Evolutionary conservation across 148 eudicot genomes (phyloP).

Genomic region (Rhododendron mucronatum): DNA sequence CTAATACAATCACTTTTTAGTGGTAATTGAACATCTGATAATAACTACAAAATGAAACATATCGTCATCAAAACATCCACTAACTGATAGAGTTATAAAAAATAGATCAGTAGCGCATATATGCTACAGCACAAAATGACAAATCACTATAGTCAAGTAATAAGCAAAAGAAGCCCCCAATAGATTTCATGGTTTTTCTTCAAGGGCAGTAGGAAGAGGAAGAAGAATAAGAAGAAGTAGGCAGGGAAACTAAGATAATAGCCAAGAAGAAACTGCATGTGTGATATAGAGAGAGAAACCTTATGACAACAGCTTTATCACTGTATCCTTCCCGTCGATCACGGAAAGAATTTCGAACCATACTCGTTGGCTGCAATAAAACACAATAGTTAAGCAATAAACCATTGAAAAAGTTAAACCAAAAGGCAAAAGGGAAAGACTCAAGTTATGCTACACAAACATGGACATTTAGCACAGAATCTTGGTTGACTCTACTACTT

Average conservation of each 20-base stretch:
- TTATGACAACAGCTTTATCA: slow-evolving; percentile 90
- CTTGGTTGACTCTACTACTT: neutral
- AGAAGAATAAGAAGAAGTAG: neutral
- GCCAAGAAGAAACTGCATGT: slow-evolving; percentile 1
- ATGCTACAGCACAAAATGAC: neutral
- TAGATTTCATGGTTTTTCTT: neutral
- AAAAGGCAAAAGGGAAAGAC: neutral
- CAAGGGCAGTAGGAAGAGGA: neutral
- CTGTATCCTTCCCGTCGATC: slow-evolving; percentile 79
- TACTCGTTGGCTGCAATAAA: slow-evolving; percentile 73
- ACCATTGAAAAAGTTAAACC: neutral
- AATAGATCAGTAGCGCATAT: neutral
- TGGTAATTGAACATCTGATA: neutral
- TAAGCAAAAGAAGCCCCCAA: neutral
- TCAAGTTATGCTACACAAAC: neutral
- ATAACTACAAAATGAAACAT: neutral
- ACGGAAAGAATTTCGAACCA: slow-evolving; percentile 76
- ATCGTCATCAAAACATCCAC: neutral
- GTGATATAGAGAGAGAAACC: slow-evolving; percentile 35
- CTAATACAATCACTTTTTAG: neutral
- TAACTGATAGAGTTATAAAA: neutral
- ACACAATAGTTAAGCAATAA: neutral
- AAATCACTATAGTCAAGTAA: too few relatives aligned
- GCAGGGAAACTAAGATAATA: neutral
- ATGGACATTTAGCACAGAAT: neutral